Evolutionary conservation across 306 rosid species (phyloP).

Genomic region (Cucumis melo): DNA sequence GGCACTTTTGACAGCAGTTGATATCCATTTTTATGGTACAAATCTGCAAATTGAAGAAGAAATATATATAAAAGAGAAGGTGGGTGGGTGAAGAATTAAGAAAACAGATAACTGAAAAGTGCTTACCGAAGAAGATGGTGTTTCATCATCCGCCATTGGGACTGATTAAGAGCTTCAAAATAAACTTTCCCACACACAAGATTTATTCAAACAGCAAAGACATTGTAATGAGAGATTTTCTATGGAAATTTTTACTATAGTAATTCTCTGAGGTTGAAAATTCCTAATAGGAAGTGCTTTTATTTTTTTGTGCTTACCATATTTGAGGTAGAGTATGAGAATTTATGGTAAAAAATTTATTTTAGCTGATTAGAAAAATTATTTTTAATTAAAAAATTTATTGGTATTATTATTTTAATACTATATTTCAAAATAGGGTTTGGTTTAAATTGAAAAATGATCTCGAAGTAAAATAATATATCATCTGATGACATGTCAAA

Average conservation of each 20-base stretch:
- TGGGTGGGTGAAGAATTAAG: not conserved
- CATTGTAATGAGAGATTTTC: not conserved
- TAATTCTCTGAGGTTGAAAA: not conserved
- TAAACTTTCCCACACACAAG: not conserved
- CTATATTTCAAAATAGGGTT: too few relatives aligned
- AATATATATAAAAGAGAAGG: not conserved
- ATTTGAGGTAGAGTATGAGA: not conserved
- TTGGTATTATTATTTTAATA: too few relatives aligned
- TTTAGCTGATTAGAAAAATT: too few relatives aligned
- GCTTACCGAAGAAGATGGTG: not conserved
- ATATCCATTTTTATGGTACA: constrained; percentile 5
- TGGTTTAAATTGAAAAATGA: too few relatives aligned
- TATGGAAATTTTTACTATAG: not conserved
- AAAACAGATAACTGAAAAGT: not conserved
- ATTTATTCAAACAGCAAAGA: not conserved
- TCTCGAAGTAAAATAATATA: too few relatives aligned
- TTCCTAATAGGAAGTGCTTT: not conserved
- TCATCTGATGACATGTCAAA: too few relatives aligned
- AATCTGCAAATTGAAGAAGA: constrained; percentile 1
- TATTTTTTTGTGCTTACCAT: not conserved
- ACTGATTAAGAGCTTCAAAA: not conserved
- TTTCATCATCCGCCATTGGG: not conserved
- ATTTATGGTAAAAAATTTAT: not conserved
- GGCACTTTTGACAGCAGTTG: constrained; percentile 3
- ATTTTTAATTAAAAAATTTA: not conserved